Evolutionary conservation across 129 eudicot species (phyloP), one percentile per base, ranked within the genome.

Genomic region (Mikania micrantha): DNA sequence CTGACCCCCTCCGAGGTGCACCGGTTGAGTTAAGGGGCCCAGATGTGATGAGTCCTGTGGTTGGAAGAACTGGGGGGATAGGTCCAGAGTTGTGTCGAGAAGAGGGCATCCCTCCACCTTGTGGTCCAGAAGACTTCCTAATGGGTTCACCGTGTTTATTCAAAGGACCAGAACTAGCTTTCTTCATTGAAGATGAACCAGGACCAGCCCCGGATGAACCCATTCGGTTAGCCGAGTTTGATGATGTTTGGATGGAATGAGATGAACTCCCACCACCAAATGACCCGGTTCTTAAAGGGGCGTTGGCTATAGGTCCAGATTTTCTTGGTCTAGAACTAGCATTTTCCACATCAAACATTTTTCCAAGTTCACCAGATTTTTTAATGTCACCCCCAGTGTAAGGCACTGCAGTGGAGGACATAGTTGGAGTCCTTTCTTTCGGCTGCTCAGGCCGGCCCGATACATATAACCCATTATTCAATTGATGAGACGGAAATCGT

Each of bases 361-460:
- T 90, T 2, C 96, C 96, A 11, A 90, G 90, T 61, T 90, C 95
- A 8, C 96, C 95, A 0, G 96, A 89, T 25, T 85, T 88, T 69
- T 88, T 88, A 1, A 88, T 88, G 70, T 88, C 93, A 44, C 96
- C 96, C 2, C 96, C 96, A 5, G 95, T 90, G 64, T 90, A 90
- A 12, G 94, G 94, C 52, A 84, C 83, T 34, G 96, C 90, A 1
- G 85, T 84, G 13, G 96, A 84, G 75, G 88, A 86, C 96, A 90
- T 90, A 7, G 95, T 90, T n/a, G 91, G 96, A 1, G 81, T 41
- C 77, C 88, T 73, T 72, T 90, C 96, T 81, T 90, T 90, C 4
- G 95, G 95, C 74, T 90, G 95, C 75, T 90, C 96, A 0, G 96
- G 95, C 70, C 90, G 90, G 34, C 96, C 96, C 0, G 96, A 90